phyloP scores from a whole-genome alignment of 805 yeast species.

The Allodekkera sacchari region DNA sequence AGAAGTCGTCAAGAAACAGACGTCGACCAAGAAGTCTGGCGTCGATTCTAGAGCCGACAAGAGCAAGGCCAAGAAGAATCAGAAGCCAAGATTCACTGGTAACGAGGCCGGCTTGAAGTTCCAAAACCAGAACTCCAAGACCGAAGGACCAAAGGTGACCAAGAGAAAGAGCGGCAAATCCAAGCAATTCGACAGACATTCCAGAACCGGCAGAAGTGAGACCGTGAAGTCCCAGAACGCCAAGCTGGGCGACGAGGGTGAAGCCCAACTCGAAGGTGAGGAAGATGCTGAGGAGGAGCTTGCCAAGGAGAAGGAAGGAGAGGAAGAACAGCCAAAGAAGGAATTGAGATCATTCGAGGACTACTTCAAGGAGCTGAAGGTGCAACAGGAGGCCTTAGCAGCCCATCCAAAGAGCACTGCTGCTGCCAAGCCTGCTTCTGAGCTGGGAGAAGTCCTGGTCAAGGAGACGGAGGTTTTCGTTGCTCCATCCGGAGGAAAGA shows the following conservation, averaged over 20 bases:
- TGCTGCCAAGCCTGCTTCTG: conserved; percentile 27
- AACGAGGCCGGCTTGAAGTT: conserved; percentile 82
- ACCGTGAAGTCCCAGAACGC: conserved; percentile 74
- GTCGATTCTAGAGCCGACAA: conserved; percentile 74
- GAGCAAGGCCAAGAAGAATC: conserved; percentile 65
- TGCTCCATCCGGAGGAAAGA: conserved; percentile 57
- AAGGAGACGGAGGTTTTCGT: conserved; percentile 57
- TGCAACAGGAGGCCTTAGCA: conserved; percentile 33
- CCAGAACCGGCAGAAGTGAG: conserved; percentile 78
- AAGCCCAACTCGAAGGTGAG: conserved; percentile 31
- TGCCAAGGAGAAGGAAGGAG: conserved; percentile 32
- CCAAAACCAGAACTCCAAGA: conserved; percentile 62
- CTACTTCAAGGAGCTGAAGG: conserved; percentile 65
- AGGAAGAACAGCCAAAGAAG: conserved; percentile 36
- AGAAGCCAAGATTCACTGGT: conserved; percentile 66
- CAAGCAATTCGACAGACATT: conserved; percentile 71
- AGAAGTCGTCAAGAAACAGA: conserved; percentile 73
- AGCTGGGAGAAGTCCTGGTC: conserved; percentile 53
- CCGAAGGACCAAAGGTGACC: conserved; percentile 48
- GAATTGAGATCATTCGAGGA: conserved; percentile 71
- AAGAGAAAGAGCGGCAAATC: conserved; percentile 36
- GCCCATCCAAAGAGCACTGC: conserved; percentile 12
- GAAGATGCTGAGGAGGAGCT: conserved; percentile 50
- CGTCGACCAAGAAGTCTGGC: conserved; percentile 83
- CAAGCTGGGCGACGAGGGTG: conserved; percentile 85